Evolutionary conservation across 148 eudicot genomes (phyloP), one percentile per base, ranked within the genome.

Genomic region (Rhododendron simsii): DNA sequence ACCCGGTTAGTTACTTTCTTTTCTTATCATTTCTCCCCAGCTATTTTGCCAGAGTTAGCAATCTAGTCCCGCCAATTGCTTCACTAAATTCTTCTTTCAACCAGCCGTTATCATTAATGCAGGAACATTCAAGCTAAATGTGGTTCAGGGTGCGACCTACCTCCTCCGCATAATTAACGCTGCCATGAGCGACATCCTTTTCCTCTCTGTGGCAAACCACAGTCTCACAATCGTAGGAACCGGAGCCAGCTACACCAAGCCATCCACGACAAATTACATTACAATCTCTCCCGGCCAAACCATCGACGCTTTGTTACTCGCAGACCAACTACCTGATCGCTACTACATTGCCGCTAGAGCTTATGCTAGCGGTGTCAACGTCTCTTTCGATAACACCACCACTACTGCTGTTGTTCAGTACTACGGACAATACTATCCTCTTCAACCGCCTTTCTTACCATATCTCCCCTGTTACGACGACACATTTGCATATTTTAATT

Each of bases 401-500:
- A 85, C 90, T 69, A 88, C 90, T 11, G 90, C 87, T 18, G 13
- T 85, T 23, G 20, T 88, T 21, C 45, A 61, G 33, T 92, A 92
- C 85, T 18, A n/a, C 3, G 86, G 85, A 30, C 81, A 48, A 2
- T 65, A 81, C 13, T 57, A 78, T 81, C 33, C 77, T 2, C 13
- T 89, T 6, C 11, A 81, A 4, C 51, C 86, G 0, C 85, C 87
- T 14, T 1, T 59, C 18, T 47, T 86, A 8, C 92, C 93, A 0
- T 35, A 28, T 5, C 90, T 92, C 57, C 93, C 83, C 39, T 16
- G 33, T 13, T 26, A 81, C 9, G 53, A 81, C 11, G 83, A 81
- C 67, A 81, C 83, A 28, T n/a, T 15, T 30, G 41, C 83, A 4
- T 13, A 8, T 7, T 18, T 81, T n/a, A 81, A 81, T 16, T 81